Evolutionary conservation across 2,329 filamentous ascomycete species (phyloP), one percentile per base, ranked within the genome.

Genomic region (Claviceps fusiformis): DNA sequence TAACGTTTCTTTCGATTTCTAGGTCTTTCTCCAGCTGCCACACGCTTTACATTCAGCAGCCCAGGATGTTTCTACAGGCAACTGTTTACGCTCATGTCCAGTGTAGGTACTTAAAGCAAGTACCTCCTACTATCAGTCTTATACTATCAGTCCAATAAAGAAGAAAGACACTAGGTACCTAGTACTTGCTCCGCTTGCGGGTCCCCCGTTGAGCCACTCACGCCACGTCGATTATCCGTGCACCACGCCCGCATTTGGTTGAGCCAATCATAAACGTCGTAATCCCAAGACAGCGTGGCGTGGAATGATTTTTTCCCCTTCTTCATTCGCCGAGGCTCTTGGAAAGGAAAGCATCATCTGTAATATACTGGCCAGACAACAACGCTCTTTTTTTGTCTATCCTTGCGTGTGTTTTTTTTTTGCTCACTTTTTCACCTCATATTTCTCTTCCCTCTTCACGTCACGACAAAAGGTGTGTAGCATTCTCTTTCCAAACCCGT

Each of bases 211-310:
- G 31, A 50, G 44, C 56, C 56, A 55, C 50, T 57, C 50, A 55
- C 6, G 17, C 53, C 48, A 33, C 53, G 58, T 58, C 55, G 55
- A 58, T 62, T 59, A 55, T 43, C 35, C 9, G 27, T 19, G 15
- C n/a, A 9, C 45, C 4, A 27, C 39, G 45, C 33, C 39, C 47
- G 47, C 53, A 17, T 41, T 37, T 35, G 47, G 15, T 11, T 48
- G 29, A 27, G 15, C 31, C 49, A 49, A 46, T 43, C 49, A 39
- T 24, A 24, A 17, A 41, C 41, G 19, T 11, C 33, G 46, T 41
- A 56, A 35, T 54, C 7, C 45, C 13, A 15, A 52, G 17, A 39
- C 39, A 44, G 11, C 39, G 39, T 49, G 45, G 43, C 35, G 27
- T 33, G 29, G 46, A 45, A 60, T 29, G 50, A 44, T 56, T 53